phyloP scores from a whole-genome alignment of 2,329 filamentous ascomycete genomes.

The Parascedosporium putredinis region DNA sequence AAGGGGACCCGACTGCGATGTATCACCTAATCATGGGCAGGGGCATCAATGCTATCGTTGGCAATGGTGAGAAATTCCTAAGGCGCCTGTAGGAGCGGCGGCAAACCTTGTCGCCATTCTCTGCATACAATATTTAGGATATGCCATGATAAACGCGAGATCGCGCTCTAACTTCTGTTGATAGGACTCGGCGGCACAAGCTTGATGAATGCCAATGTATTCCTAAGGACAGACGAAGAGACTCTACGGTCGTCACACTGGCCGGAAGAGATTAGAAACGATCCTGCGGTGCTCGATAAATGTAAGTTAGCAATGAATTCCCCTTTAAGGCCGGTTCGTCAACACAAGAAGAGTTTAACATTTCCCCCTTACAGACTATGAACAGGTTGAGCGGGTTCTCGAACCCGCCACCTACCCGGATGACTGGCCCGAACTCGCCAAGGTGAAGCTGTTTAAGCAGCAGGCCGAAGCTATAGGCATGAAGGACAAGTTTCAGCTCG shows the following conservation, averaged over 20 bases:
- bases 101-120: no score
- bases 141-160: neutral
- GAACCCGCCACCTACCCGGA: constrained; percentile 48
- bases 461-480: constrained; percentile 44
- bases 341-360: no score
- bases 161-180: neutral
- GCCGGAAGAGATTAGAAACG: constrained; percentile 45
- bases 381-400: constrained; percentile 42
- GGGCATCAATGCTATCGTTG: constrained; percentile 52
- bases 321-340: no score
- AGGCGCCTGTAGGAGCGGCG: no score
- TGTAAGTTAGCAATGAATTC: constrained; percentile 40
- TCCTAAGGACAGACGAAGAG: constrained; percentile 45
- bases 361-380: constrained; percentile 52
- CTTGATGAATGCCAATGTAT: constrained; percentile 58
- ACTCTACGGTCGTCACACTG: constrained; percentile 44
- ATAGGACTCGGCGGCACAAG: constrained; percentile 54
- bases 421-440: constrained; percentile 46
- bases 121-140: no score
- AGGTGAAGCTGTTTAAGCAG: constrained; percentile 44
- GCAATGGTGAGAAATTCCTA: constrained; percentile 42
- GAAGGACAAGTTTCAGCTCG: constrained; percentile 41
- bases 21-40: constrained; percentile 54
- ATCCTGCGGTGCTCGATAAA: constrained; percentile 29
- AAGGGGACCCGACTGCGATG: constrained; percentile 47